These are phyloP conservation scores for Chaetomium tenue DNA, from an alignment of 495 filamentous ascomycete species.

Conservation along the genomic window DNA sequence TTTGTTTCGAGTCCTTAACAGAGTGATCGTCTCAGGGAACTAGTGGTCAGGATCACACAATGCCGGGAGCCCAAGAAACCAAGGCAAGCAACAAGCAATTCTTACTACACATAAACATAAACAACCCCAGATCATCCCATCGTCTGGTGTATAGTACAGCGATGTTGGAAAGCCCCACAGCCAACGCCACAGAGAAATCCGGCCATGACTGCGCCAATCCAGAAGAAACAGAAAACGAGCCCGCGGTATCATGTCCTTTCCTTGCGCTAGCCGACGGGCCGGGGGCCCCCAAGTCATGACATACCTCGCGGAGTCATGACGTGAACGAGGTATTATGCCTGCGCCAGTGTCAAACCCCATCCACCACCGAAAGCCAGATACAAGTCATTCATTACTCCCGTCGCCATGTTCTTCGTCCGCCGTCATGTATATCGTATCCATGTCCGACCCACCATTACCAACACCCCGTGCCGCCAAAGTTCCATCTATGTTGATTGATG, in stretches of 20 bases:
- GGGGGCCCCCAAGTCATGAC: neutral
- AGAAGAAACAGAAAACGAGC: conserved; percentile 12
- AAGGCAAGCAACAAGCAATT: neutral
- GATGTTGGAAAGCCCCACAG: conserved; percentile 15
- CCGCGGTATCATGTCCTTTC: conserved; percentile 1
- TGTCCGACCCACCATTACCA: conserved; percentile 14
- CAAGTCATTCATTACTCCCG: conserved; percentile 10
- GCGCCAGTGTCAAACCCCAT: neutral
- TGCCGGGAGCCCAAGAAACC: neutral
- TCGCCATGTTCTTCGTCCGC: conserved; percentile 7
- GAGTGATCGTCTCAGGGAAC: neutral
- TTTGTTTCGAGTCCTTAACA: neutral
- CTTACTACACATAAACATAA: neutral
- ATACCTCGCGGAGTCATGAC: conserved; percentile 2
- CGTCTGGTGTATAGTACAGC: conserved; percentile 3
- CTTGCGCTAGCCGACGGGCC: conserved; percentile 1
- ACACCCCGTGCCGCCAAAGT: neutral
- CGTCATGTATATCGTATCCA: conserved; percentile 12
- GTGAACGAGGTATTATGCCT: conserved; percentile 8
- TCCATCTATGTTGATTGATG: conserved; percentile 10
- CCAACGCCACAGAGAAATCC: conserved; percentile 17
- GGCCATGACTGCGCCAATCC: conserved; percentile 13
- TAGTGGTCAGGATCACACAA: neutral
- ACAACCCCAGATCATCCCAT: neutral
- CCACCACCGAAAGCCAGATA: neutral